phyloP scores from a whole-genome alignment of 805 yeast species.

The Ogataea pignaliae region DNA sequence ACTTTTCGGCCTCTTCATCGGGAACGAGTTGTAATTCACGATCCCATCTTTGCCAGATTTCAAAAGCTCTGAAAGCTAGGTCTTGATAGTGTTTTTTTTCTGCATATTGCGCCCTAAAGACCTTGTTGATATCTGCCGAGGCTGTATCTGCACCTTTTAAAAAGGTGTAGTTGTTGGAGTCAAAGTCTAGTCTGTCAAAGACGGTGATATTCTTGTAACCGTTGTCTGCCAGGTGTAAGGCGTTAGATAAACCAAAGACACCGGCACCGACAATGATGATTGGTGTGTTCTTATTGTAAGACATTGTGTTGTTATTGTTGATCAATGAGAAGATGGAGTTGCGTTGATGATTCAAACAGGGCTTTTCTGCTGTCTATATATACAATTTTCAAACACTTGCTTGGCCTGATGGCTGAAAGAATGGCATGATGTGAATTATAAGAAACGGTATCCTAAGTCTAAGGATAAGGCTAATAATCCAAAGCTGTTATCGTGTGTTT shows the following conservation, averaged over 20 bases:
- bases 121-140: conserved; percentile 36
- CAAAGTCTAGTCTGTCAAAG: conserved; percentile 33
- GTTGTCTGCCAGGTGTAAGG: conserved; percentile 35
- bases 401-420: too few species aligned
- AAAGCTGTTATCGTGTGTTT: too few species aligned
- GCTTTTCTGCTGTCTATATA: too few species aligned
- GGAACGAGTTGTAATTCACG: conserved; percentile 20
- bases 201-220: conserved; percentile 36
- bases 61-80: conserved; percentile 26
- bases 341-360: too few species aligned
- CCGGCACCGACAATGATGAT: conserved; percentile 51
- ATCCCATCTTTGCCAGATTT: conserved; percentile 24
- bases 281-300: conserved; percentile 11
- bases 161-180: conserved; percentile 25
- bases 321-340: too few species aligned
- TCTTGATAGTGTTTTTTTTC: conserved; percentile 33
- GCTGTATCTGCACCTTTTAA: conserved; percentile 38
- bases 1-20: conserved; percentile 20
- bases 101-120: conserved; percentile 35
- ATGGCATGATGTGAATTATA: too few species aligned
- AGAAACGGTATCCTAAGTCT: too few species aligned
- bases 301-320: too few species aligned
- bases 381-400: too few species aligned
- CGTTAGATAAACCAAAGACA: conserved; percentile 49
- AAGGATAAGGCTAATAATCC: too few species aligned